These are phyloP conservation scores for Aspergillus bombycis DNA, from an alignment of 2,329 filamentous ascomycete species.

Conservation along the genomic window DNA sequence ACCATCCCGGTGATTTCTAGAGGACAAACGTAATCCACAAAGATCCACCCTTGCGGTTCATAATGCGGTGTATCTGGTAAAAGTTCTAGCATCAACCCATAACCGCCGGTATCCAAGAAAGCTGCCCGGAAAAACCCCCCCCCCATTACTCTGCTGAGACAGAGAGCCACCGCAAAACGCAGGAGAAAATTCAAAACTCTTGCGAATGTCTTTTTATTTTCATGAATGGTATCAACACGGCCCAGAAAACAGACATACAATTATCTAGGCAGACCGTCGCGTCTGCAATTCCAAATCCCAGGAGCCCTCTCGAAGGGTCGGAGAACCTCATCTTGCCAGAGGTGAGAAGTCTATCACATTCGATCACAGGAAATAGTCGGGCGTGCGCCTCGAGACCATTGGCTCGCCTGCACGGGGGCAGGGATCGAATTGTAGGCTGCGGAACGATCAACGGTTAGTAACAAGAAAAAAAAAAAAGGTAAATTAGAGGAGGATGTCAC, in stretches of 20 bases:
- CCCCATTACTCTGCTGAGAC: not conserved
- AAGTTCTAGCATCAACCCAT: not conserved
- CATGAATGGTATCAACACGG: constrained; percentile 46
- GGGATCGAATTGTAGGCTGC: constrained; percentile 96
- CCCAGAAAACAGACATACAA: constrained; percentile 40
- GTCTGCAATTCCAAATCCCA: constrained; percentile 33
- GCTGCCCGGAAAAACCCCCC: not conserved
- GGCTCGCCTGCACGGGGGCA: constrained; percentile 96
- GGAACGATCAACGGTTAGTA: not conserved
- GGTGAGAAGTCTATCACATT: constrained; percentile 37
- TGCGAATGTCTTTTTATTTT: constrained; percentile 42
- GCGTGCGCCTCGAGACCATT: constrained; percentile 96
- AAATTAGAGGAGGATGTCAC: constrained; percentile 43
- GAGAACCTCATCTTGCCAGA: constrained; percentile 24
- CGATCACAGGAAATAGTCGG: constrained; percentile 92
- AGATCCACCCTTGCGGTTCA: no score
- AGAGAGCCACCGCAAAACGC: not conserved
- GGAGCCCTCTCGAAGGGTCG: constrained; percentile 31
- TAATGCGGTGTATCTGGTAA: not conserved
- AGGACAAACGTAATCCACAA: not conserved
- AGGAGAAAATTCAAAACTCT: constrained; percentile 11
- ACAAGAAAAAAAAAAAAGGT: not conserved
- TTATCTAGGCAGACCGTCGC: constrained; percentile 34
- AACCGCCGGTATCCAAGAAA: not conserved
- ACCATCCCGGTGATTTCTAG: not conserved